Evolutionary conservation across 78 protist genomes (phyloP).

Genomic region (Protostelium mycophagum): DNA sequence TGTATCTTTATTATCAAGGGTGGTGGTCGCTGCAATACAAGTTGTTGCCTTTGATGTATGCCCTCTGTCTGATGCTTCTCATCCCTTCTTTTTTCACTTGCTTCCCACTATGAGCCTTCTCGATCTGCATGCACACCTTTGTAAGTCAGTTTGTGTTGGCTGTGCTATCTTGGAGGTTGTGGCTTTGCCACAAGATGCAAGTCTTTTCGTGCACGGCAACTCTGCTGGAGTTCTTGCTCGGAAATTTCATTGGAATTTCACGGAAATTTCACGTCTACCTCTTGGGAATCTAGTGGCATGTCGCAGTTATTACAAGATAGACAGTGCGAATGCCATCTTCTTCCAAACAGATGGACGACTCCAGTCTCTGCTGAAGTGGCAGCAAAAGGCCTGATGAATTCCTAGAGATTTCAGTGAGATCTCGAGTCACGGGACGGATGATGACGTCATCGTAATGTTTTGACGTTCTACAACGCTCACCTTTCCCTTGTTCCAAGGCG

Average conservation of each 20-base stretch:
- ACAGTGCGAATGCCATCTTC: not conserved
- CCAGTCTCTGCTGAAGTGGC: not conserved
- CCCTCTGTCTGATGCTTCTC: not conserved
- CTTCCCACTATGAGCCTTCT: not conserved
- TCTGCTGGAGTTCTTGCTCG: no score
- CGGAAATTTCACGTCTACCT: not conserved
- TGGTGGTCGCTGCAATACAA: no score
- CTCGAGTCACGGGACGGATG: not conserved
- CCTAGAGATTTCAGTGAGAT: not conserved
- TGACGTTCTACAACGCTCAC: no score
- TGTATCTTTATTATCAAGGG: no score
- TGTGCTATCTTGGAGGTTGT: not conserved
- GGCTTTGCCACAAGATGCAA: no score
- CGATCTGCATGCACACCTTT: not conserved
- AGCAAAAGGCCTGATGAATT: not conserved
- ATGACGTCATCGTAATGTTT: no score
- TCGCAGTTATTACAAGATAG: not conserved
- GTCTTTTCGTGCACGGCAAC: no score
- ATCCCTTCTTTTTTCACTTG: not conserved
- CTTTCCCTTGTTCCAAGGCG: not conserved
- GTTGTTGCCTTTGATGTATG: not conserved
- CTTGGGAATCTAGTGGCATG: not conserved
- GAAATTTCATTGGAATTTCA: no score
- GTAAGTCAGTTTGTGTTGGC: not conserved
- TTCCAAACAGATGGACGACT: not conserved